Evolutionary conservation across 2,329 filamentous ascomycete species (phyloP), one percentile per base, ranked within the genome.

Genomic region (Orbilia javanica): DNA sequence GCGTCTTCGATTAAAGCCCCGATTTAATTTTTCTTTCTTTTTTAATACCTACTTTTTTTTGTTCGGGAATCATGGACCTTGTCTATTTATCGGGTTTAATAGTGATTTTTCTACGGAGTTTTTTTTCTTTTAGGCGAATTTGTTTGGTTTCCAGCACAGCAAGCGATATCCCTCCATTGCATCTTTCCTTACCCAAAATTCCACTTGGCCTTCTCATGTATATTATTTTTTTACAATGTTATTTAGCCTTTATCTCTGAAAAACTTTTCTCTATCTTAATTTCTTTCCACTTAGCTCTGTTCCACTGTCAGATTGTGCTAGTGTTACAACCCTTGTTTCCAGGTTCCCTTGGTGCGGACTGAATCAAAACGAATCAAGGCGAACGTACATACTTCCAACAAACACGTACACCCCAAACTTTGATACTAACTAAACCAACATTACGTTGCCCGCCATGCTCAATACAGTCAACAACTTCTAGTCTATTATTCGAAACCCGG

Each of bases 61-160:
- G 39, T 70, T 39, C 57, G 44, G 69, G 69, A 64, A 71, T 63
- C 48, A 48, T 55, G 25, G 74, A 67, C 71, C 34, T 67, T 67
- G 52, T 63, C 13, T 18, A 53, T 62, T 75, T 63, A 42, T 46
- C 46, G n/a, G 53, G 62, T 68, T 66, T 55, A 77, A 71, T 77
- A 27, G 62, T 22, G 50, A 52, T 63, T 64, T 63, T 50, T 63
- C 55, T 39, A 55, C 34, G 74, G 67, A 72, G 67, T 78, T 72
- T 64, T 60, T 25, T 34, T 72, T 64, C 52, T 25, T 34, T 77
- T 67, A 31, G 62, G 74, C 67, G 73, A 72, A 42, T 53, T 36
- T 46, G 48, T 63, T 53, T 25, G 68, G 44, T 76, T 55, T 39
- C 36, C 39, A 62, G 46, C 34, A 55, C 50, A 46, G 65, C 65